Conservation (phyloP, 2,329 filamentous ascomycete species). For the Tolypocladium tundrense region DNA sequence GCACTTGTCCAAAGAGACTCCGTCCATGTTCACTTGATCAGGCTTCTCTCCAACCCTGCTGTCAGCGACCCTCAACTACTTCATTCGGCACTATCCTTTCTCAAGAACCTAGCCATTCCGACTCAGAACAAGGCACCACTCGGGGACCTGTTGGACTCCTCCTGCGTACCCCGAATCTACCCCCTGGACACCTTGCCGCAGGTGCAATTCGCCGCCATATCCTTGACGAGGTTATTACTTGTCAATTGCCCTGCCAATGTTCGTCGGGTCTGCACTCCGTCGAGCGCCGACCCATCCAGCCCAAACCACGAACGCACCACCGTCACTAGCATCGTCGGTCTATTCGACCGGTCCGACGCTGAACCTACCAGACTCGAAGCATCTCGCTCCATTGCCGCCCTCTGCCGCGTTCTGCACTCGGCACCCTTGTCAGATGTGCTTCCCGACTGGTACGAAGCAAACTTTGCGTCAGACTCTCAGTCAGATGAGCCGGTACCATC, state of each 20-base stretch:
- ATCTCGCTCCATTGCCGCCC: slow-evolving; percentile 38
- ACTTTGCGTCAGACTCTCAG: background rate
- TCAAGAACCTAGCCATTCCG: slow-evolving; percentile 56
- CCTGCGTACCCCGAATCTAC: slow-evolving; percentile 44
- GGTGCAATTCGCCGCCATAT: slow-evolving; percentile 50
- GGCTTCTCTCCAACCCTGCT: slow-evolving; percentile 30
- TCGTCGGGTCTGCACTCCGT: slow-evolving; percentile 31
- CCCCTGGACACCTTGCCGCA: slow-evolving; percentile 39
- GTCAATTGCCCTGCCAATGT: slow-evolving; percentile 43
- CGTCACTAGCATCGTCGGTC: slow-evolving; percentile 24
- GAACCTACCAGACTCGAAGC: slow-evolving; percentile 50
- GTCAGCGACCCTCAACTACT: slow-evolving; percentile 39
- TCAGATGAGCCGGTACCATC: slow-evolving; percentile 8
- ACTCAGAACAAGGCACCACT: slow-evolving; percentile 41
- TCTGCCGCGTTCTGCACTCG: slow-evolving; percentile 46
- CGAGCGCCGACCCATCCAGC: slow-evolving; percentile 20
- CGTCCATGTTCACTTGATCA: slow-evolving; percentile 33
- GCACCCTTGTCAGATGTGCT: slow-evolving; percentile 17
- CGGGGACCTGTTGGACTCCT: slow-evolving; percentile 33
- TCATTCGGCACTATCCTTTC: slow-evolving; percentile 47
- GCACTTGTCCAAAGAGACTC: slow-evolving; percentile 34
- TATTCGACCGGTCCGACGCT: slow-evolving; percentile 28
- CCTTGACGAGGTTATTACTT: slow-evolving; percentile 46
- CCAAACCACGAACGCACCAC: slow-evolving; percentile 16
- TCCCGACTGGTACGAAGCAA: slow-evolving; percentile 17